Conservation (phyloP, 257 asterid species). For the Solanum paucissectum region DNA sequence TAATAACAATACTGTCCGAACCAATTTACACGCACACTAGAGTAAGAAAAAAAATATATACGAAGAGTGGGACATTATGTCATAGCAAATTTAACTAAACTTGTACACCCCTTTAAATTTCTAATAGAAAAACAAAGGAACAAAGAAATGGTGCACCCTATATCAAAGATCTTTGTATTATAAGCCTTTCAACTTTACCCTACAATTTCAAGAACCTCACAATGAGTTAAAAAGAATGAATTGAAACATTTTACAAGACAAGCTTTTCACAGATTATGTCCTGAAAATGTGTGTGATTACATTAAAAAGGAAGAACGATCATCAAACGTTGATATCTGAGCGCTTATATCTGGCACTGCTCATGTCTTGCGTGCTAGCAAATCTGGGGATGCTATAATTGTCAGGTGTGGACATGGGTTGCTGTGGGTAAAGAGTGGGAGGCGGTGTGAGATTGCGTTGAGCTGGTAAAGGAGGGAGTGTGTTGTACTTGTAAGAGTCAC, state of each 20-base stretch:
- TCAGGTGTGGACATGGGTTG: constrained; percentile 93
- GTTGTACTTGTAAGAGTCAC: constrained; percentile 63
- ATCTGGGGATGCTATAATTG: constrained; percentile 61
- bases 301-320: neutral
- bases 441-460: constrained; percentile 86
- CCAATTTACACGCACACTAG: neutral
- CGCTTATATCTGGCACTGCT: constrained; percentile 57
- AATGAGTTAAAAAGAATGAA: neutral
- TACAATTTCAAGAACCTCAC: neutral
- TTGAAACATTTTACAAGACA: neutral
- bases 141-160: neutral
- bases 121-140: neutral
- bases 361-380: constrained; percentile 41
- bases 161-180: neutral
- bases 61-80: neutral
- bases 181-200: neutral
- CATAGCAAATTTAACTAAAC: neutral
- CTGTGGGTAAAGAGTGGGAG: constrained; percentile 96
- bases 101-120: neutral
- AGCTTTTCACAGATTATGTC: neutral
- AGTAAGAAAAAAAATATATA: neutral
- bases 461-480: constrained; percentile 91
- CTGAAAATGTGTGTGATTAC: neutral
- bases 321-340: constrained; percentile 66
- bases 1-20: neutral